phyloP scores from a whole-genome alignment of 176 grass and related monocot species.

The Phyllostachys edulis region DNA sequence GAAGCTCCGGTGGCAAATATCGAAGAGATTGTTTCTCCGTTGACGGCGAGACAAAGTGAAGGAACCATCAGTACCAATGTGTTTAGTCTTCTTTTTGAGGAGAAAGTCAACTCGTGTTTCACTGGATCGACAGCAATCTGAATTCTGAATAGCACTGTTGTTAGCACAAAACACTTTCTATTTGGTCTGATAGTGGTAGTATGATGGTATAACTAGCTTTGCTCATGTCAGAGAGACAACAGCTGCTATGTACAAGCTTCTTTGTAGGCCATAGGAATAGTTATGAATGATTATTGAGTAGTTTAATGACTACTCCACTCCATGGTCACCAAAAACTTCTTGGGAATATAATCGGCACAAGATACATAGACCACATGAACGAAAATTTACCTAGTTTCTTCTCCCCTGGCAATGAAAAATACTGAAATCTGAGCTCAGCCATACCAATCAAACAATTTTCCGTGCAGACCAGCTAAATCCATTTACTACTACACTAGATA shows the following conservation, averaged over 20 bases:
- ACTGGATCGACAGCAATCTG: not conserved
- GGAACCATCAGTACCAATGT: not conserved
- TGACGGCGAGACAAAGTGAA: no score
- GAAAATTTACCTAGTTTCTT: not conserved
- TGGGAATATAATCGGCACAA: slow-evolving; percentile 34
- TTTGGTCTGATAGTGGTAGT: not conserved
- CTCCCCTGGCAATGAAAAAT: not conserved
- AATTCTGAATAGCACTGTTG: not conserved
- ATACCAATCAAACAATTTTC: not conserved
- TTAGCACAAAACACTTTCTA: not conserved
- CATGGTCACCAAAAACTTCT: not conserved
- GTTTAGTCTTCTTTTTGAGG: not conserved
- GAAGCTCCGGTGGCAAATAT: no score
- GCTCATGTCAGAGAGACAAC: not conserved
- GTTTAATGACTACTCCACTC: not conserved
- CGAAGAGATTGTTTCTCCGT: no score
- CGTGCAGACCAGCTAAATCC: not conserved
- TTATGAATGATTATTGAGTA: not conserved
- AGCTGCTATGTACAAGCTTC: not conserved
- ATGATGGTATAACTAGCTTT: not conserved
- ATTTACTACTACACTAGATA: not conserved
- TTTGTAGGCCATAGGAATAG: not conserved
- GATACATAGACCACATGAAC: not conserved
- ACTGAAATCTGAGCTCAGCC: not conserved
- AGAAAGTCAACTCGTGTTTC: not conserved